Percentiles rank a stretch among this genome's conserved stretches.
Evolutionary conservation across 2,329 filamentous ascomycete genomes (phyloP).

Genomic region (Aspergillus pseudoglaucus): DNA sequence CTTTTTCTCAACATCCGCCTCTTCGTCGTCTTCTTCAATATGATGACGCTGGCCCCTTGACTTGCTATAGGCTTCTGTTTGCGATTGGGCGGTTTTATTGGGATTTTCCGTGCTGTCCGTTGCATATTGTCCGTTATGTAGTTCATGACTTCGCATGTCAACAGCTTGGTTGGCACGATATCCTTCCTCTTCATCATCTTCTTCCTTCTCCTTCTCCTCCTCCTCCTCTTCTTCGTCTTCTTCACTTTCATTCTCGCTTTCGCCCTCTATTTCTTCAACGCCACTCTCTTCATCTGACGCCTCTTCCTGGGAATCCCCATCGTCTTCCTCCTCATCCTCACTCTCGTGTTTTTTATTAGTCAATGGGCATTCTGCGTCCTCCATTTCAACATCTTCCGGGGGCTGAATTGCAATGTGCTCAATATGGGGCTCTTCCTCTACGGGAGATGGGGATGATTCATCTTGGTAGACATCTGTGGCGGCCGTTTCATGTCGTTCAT

Average conservation of each 20-base stretch:
- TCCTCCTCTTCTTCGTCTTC: constrained; percentile 9
- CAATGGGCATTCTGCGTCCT: constrained; percentile 1
- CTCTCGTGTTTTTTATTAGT: not conserved
- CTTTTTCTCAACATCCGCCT: constrained; percentile 7
- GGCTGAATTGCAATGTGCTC: not conserved
- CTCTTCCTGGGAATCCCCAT: constrained; percentile 2
- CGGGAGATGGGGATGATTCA: not conserved
- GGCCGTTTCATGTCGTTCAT: not conserved
- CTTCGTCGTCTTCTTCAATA: constrained; percentile 9
- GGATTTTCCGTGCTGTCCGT: not conserved
- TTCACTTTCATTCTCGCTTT: constrained; percentile 1
- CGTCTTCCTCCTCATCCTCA: not conserved
- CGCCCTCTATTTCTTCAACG: constrained; percentile 1
- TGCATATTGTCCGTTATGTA: not conserved
- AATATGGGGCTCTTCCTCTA: not conserved
- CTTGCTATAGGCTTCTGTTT: not conserved
- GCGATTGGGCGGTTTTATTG: not conserved
- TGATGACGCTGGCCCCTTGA: constrained; percentile 1
- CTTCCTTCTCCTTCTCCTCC: constrained; percentile 4
- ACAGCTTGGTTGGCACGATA: not conserved
- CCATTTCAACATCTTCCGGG: not conserved
- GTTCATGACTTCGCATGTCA: not conserved
- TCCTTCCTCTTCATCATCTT: not conserved
- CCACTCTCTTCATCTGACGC: constrained; percentile 8
- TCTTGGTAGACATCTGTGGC: not conserved